A percentile compares a stretch with the other conserved stretches of the same genome.
Conservation (phyloP, 768 basidiomycete genomes). For the Phlebiopsis gigantea region DNA sequence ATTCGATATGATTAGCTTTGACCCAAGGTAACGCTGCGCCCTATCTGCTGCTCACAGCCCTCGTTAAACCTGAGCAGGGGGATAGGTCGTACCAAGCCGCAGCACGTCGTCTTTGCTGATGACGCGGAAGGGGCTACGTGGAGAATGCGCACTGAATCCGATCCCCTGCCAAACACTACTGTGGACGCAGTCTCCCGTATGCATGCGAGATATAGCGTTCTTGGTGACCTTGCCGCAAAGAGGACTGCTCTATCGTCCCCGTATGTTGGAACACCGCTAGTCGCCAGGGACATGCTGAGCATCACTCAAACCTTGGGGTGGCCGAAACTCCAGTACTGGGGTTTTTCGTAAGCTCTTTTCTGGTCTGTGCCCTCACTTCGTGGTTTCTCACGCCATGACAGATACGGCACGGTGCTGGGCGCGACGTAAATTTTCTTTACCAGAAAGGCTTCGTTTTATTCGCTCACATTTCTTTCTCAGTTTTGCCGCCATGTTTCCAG, state of each 20-base stretch:
- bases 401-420: constrained; percentile 18
- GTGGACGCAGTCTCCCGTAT: not conserved
- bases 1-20: constrained; percentile 27
- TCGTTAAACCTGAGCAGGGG: not conserved
- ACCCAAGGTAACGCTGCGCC: constrained; percentile 19
- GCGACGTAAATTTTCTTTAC: constrained; percentile 7
- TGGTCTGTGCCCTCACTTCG: too few species aligned
- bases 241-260: not conserved
- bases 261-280: constrained; percentile 23
- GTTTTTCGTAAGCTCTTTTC: constrained; percentile 22
- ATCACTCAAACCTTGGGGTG: constrained; percentile 23
- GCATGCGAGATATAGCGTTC: not conserved
- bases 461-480: constrained; percentile 10
- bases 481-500: constrained; percentile 27
- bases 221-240: constrained; percentile 5
- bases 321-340: constrained; percentile 28
- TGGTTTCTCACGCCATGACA: too few species aligned
- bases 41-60: not conserved
- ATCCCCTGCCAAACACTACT: not conserved
- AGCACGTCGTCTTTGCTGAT: not conserved
- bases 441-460: not conserved
- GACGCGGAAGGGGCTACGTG: constrained; percentile 2
- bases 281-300: constrained; percentile 27
- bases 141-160: not conserved
- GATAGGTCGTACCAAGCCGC: not conserved